phyloP scores from a whole-genome alignment of 2,329 filamentous ascomycete genomes.

The Cercospora berteroae region DNA sequence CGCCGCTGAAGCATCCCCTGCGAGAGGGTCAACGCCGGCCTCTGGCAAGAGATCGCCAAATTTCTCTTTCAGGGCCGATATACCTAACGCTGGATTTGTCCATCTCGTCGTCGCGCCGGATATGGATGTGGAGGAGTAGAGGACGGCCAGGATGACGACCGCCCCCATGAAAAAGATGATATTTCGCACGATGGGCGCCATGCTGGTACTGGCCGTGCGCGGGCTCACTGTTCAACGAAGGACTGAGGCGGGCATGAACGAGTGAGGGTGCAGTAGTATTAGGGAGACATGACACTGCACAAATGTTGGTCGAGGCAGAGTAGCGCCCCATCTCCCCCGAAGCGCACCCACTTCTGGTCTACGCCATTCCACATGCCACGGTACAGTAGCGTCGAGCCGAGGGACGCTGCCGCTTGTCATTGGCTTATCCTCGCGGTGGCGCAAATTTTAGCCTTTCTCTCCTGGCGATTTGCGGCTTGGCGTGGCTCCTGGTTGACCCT shows the following conservation, averaged over 20 bases:
- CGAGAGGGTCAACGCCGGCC: slow-evolving; percentile 13
- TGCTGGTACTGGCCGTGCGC: slow-evolving; percentile 5
- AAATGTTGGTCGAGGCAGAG: slow-evolving; percentile 12
- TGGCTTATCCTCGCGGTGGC: neutral
- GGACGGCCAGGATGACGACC: slow-evolving; percentile 16
- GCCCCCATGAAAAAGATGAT: slow-evolving; percentile 18
- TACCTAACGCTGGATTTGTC: slow-evolving; percentile 18
- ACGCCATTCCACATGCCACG: slow-evolving; percentile 9
- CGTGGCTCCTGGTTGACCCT: neutral
- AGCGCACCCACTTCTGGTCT: slow-evolving; percentile 5
- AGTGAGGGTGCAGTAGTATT: neutral
- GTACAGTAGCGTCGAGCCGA: slow-evolving; percentile 7
- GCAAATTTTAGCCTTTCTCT: neutral
- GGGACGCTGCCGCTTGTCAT: neutral
- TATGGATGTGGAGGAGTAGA: slow-evolving; percentile 20
- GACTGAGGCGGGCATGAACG: neutral
- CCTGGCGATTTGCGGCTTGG: neutral
- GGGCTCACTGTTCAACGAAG: neutral
- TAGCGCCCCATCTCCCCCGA: neutral
- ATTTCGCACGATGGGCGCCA: slow-evolving; percentile 12
- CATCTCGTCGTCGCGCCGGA: slow-evolving; percentile 16
- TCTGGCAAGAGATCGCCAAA: slow-evolving; percentile 15
- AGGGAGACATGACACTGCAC: neutral
- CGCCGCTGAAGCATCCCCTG: slow-evolving; percentile 11
- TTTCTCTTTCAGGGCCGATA: slow-evolving; percentile 15